Evolutionary conservation across 495 filamentous ascomycete genomes (phyloP).

Genomic region (Apodospora peruviana): DNA sequence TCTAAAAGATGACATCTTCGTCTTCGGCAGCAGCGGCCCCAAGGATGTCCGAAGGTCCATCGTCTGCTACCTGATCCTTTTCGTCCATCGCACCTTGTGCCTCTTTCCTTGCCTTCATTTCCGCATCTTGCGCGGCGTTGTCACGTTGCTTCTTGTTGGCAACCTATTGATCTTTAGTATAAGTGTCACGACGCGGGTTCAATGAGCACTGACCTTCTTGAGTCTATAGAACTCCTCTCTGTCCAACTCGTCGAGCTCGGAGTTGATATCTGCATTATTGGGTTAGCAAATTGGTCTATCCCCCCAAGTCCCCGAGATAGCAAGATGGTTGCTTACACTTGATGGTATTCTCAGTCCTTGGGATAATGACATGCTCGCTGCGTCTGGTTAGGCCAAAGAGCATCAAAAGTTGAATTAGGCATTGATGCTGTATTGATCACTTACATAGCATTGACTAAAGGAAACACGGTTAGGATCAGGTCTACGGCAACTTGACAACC

Average conservation of each 20-base stretch:
- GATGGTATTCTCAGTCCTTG: slow-evolving; percentile 96
- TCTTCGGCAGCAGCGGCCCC: slow-evolving; percentile 84
- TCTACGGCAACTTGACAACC: neutral
- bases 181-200: no score
- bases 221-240: slow-evolving; percentile 97
- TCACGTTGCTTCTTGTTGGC: slow-evolving; percentile 92
- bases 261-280: slow-evolving; percentile 74
- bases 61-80: slow-evolving; percentile 44
- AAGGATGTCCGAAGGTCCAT: slow-evolving; percentile 59
- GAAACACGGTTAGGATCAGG: neutral
- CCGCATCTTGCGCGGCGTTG: slow-evolving; percentile 64
- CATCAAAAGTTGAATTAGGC: no score
- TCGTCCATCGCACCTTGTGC: slow-evolving; percentile 23
- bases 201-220: slow-evolving; percentile 60
- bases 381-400: neutral
- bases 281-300: no score
- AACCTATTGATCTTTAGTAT: slow-evolving; percentile 51
- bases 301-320: no score
- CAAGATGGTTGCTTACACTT: slow-evolving; percentile 60
- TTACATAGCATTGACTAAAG: slow-evolving; percentile 87
- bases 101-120: slow-evolving; percentile 58
- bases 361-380: slow-evolving; percentile 93
- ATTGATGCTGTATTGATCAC: slow-evolving; percentile 18
- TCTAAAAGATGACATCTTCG: slow-evolving; percentile 92
- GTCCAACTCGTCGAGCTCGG: slow-evolving; percentile 95